phyloP scores from a whole-genome alignment of 257 asterid genomes.

The Plectranthus barbatus region DNA sequence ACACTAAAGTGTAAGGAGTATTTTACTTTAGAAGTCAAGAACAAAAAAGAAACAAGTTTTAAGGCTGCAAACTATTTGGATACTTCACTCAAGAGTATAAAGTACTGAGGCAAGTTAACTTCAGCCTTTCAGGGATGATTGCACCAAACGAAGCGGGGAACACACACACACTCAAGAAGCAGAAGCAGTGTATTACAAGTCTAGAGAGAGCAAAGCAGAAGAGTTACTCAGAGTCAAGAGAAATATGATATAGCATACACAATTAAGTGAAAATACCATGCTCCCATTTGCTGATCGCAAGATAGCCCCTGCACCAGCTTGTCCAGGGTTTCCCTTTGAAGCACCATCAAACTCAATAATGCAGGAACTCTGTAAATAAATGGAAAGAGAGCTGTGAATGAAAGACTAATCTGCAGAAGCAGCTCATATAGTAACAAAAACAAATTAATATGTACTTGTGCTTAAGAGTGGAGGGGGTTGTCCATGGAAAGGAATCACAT shows the following conservation, averaged over 20 bases:
- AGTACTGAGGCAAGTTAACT: neutral
- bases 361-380: slow-evolving; percentile 53
- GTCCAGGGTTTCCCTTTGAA: slow-evolving; percentile 95
- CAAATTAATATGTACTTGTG: neutral
- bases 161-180: neutral
- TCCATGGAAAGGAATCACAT: neutral
- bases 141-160: neutral
- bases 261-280: slow-evolving; percentile 30
- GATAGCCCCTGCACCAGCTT: slow-evolving; percentile 92
- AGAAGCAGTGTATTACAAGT: neutral
- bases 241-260: neutral
- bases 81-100: neutral
- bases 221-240: neutral
- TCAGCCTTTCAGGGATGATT: neutral
- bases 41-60: neutral
- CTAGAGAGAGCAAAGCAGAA: neutral
- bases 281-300: slow-evolving; percentile 73
- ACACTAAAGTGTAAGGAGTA: neutral
- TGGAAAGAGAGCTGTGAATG: slow-evolving; percentile 17
- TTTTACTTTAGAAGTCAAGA: neutral
- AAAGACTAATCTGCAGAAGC: slow-evolving; percentile 7
- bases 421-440: neutral
- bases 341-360: slow-evolving; percentile 86
- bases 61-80: neutral
- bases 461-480: neutral